These are phyloP conservation scores for Coprinellus aureogranulatus DNA, from an alignment of 768 basidiomycete genomes.

Conservation along the genomic window DNA sequence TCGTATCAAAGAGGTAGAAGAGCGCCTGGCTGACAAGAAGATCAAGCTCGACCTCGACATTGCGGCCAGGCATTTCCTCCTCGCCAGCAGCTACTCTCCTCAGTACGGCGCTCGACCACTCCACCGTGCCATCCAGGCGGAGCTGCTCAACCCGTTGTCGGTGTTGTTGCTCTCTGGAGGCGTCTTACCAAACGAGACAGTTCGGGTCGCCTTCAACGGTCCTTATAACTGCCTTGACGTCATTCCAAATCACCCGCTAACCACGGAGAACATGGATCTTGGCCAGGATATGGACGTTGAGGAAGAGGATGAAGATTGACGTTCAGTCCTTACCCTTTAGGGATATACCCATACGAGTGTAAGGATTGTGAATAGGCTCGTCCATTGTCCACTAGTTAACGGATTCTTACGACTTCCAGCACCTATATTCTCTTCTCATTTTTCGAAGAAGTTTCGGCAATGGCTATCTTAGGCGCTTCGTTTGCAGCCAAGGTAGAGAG, in stretches of 20 bases:
- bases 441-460: too few species aligned
- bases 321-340: too few species aligned
- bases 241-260: slow-evolving; percentile 74
- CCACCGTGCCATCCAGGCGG: slow-evolving; percentile 86
- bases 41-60: slow-evolving; percentile 75
- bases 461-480: too few species aligned
- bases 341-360: too few species aligned
- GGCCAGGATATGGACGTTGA: slow-evolving; percentile 59
- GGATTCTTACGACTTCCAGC: neutral
- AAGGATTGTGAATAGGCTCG: slow-evolving; percentile 16
- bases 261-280: slow-evolving; percentile 56
- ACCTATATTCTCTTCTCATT: neutral
- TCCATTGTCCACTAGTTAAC: slow-evolving; percentile 20
- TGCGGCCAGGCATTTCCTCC: slow-evolving; percentile 74
- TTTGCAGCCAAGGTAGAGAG: too few species aligned
- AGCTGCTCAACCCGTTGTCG: slow-evolving; percentile 89
- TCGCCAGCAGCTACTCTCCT: slow-evolving; percentile 74
- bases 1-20: slow-evolving; percentile 81
- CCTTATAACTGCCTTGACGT: slow-evolving; percentile 76
- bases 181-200: slow-evolving; percentile 77
- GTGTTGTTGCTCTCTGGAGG: slow-evolving; percentile 80
- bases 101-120: slow-evolving; percentile 90
- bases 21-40: slow-evolving; percentile 75
- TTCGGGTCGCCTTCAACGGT: slow-evolving; percentile 74
- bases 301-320: slow-evolving; percentile 51